A percentile compares a stretch with the other conserved stretches of the same genome.
Evolutionary conservation across 2,329 filamentous ascomycete species (phyloP).

Genomic region (Alternaria angustiovoidea): DNA sequence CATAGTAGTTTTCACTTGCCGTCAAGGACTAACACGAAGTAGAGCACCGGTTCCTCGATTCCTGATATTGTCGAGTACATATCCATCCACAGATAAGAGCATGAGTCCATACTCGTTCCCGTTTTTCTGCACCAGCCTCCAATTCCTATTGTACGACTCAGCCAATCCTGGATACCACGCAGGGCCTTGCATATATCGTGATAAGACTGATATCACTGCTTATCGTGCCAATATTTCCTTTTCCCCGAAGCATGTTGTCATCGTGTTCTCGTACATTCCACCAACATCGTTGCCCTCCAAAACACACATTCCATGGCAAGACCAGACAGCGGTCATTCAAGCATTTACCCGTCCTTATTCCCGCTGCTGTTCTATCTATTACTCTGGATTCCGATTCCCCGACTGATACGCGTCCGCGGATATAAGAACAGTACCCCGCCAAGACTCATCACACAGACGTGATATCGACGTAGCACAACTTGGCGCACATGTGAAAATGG

Average conservation of each 20-base stretch:
- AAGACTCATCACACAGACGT: not conserved
- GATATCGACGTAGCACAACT: not conserved
- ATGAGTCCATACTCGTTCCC: not conserved
- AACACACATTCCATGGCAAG: not conserved
- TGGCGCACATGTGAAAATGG: not conserved
- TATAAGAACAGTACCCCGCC: not conserved
- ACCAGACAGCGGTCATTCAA: not conserved
- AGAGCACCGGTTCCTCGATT: not conserved
- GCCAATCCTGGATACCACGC: not conserved
- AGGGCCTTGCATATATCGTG: not conserved
- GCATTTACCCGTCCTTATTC: not conserved
- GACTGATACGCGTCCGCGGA: not conserved
- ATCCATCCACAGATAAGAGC: not conserved
- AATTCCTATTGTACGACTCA: not conserved
- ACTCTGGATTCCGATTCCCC: not conserved
- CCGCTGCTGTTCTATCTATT: not conserved
- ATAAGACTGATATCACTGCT: not conserved
- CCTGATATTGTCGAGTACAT: not conserved
- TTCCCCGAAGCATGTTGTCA: not conserved
- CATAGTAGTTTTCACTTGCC: not conserved
- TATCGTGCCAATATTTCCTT: not conserved
- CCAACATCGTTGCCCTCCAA: not conserved
- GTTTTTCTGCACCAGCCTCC: not conserved
- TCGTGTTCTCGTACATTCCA: not conserved
- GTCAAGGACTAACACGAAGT: not conserved